Evolutionary conservation across 1,284 basidiomycete species (phyloP).

Genomic region (Inonotus obliquus): DNA sequence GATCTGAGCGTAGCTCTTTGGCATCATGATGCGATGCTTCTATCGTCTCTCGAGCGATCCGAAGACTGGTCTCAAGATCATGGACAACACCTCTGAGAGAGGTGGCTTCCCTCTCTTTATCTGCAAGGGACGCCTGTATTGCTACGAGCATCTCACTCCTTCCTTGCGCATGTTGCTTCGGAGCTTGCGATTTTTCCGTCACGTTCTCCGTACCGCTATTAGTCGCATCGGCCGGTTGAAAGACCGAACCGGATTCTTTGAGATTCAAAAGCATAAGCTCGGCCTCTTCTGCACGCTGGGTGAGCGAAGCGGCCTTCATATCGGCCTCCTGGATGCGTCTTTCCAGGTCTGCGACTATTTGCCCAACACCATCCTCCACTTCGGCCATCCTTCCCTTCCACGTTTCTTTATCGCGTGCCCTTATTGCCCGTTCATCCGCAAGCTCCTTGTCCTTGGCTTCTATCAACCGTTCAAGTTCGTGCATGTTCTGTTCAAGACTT

Average conservation of each 20-base stretch:
- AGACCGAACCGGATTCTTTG: slow-evolving; percentile 1
- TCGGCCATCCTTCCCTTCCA: slow-evolving; percentile 67
- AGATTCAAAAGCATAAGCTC: slow-evolving; percentile 6
- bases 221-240: background rate
- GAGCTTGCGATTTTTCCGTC: background rate
- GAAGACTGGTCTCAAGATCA: slow-evolving; percentile 8
- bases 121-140: background rate
- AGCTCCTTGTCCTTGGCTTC: slow-evolving; percentile 35
- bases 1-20: slow-evolving; percentile 24
- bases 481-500: slow-evolving; percentile 42
- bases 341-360: slow-evolving; percentile 62
- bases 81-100: background rate
- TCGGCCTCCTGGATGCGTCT: slow-evolving; percentile 40
- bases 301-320: slow-evolving; percentile 26
- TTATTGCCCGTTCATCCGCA: slow-evolving; percentile 48
- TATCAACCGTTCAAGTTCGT: slow-evolving; percentile 45
- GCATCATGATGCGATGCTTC: slow-evolving; percentile 28
- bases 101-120: slow-evolving; percentile 1
- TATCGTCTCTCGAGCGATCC: slow-evolving; percentile 12
- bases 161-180: background rate
- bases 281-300: slow-evolving; percentile 7
- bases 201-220: background rate
- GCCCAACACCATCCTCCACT: slow-evolving; percentile 61
- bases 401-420: slow-evolving; percentile 55
- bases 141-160: background rate